Base-by-base conservation (phyloP, 768 basidiomycete species). In the Amanita pseudoporphyria region DNA sequence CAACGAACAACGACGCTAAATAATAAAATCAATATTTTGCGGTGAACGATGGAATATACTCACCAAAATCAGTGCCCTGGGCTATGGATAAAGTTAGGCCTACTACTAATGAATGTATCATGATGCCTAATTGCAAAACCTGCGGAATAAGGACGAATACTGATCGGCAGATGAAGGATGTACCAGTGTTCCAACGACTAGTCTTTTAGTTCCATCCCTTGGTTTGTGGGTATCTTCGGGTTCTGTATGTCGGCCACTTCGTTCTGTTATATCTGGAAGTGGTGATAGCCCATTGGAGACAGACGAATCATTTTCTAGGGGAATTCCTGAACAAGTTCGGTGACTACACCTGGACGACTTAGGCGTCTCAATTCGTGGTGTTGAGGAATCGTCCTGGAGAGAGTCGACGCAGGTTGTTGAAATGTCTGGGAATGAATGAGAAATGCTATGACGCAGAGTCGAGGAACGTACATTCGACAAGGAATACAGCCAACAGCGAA, bases 41-140 rank as follows among this genome's bases (percentile, higher is more conserved):
- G 21, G 9, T 14, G 52, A 19, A 48, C 40, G 28, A 5, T n/a
- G n/a, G 45, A 18, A 18, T 28, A 22, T 18, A 74, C 81, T 51
- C 52, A 87, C 86, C 73, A 53, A 90, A 88, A 47, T 87, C 85
- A 1, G 77, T 56, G 14, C 85, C 82, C 5, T 73, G 68, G 3
- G 84, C 77, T 48, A 90, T 77, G 1, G 84, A 75, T 16, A 90
- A 67, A 3, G 88, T 90, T 18, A 90, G 61, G 2, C 88, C 88
- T 50, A 91, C 87, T 28, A 90, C 77, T 40, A 91, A 60, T 2
- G 88, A 84, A 59, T 92, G 80, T 43, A 93, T 73, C 87, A 93
- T 84, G 57, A 94, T 87, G 40, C 91, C 79, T 2, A 85, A 58
- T 75, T 94, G 84, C 31, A 94, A 68, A 28, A 87, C 79, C 87